Percentiles rank a stretch among this genome's conserved stretches.
phyloP scores from a whole-genome alignment of 1,284 basidiomycete species.

The Apiotrichum domesticum region DNA sequence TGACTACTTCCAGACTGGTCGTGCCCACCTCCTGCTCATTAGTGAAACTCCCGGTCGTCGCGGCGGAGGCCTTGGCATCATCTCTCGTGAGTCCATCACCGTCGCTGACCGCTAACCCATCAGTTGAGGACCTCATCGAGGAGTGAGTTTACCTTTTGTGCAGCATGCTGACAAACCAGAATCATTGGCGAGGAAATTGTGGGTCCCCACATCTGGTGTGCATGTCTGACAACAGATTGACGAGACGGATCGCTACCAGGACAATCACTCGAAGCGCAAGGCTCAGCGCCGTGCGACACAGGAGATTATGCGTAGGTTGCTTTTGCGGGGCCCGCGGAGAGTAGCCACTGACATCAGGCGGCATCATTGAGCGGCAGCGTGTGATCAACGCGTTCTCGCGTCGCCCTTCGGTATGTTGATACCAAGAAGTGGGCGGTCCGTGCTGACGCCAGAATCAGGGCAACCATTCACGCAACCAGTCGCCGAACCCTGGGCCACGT shows the following conservation, averaged over 20 bases:
- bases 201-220: conserved; percentile 9
- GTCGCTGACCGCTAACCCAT: background rate
- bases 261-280: conserved; percentile 68
- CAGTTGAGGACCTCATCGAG: conserved; percentile 49
- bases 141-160: conserved; percentile 23
- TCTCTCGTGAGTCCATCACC: conserved; percentile 49
- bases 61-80: conserved; percentile 74
- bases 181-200: conserved; percentile 50
- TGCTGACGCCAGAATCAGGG: background rate
- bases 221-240: conserved; percentile 57
- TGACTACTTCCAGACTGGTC: conserved; percentile 79
- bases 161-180: conserved; percentile 19
- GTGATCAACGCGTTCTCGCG: conserved; percentile 39
- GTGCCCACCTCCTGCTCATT: conserved; percentile 84
- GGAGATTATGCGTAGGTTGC: conserved; percentile 61
- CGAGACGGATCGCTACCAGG: conserved; percentile 80
- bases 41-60: conserved; percentile 72
- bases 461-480: background rate
- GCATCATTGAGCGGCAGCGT: conserved; percentile 48
- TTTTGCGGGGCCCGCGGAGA: too few relatives aligned
- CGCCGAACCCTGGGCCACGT: conserved; percentile 1
- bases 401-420: conserved; percentile 31
- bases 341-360: conserved; percentile 25
- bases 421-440: background rate
- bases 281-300: conserved; percentile 66